phyloP scores from a whole-genome alignment of 2,329 filamentous ascomycete species.

The Penicillium italicum region DNA sequence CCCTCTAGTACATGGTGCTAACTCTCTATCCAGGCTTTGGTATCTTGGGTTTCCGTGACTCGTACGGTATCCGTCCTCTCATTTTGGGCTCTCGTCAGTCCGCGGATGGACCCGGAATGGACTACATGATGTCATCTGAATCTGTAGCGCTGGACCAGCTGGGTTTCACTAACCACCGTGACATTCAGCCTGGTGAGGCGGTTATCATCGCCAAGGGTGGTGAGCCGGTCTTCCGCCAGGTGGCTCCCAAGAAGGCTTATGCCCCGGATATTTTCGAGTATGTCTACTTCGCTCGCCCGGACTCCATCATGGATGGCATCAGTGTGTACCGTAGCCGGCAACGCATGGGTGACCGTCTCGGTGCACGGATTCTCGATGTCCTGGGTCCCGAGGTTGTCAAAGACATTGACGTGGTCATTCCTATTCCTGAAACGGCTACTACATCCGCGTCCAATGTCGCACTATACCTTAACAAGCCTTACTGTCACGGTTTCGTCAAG shows the following conservation, averaged over 20 bases:
- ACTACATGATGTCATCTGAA: conserved; percentile 91
- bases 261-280: conserved; percentile 84
- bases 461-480: conserved; percentile 70
- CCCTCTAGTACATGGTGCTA: conserved; percentile 10
- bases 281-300: conserved; percentile 81
- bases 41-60: conserved; percentile 74
- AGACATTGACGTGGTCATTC: conserved; percentile 77
- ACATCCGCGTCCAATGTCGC: conserved; percentile 75
- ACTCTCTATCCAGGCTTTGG: conserved; percentile 57
- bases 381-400: conserved; percentile 67
- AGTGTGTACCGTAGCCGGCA: conserved; percentile 79
- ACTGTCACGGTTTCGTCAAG: conserved; percentile 80
- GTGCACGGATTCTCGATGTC: conserved; percentile 64
- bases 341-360: conserved; percentile 81
- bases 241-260: conserved; percentile 65
- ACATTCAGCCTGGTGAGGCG: conserved; percentile 79
- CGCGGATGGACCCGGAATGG: conserved; percentile 60
- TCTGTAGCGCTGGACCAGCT: conserved; percentile 78
- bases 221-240: conserved; percentile 69
- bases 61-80: conserved; percentile 78
- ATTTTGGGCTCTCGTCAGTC: conserved; percentile 72
- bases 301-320: conserved; percentile 81
- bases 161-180: conserved; percentile 70
- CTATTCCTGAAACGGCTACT: conserved; percentile 78
- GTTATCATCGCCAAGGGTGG: conserved; percentile 80